These are phyloP conservation scores for Thamnidium elegans DNA, from an alignment of 192 early-diverging fungal genomes.

Conservation along the genomic window DNA sequence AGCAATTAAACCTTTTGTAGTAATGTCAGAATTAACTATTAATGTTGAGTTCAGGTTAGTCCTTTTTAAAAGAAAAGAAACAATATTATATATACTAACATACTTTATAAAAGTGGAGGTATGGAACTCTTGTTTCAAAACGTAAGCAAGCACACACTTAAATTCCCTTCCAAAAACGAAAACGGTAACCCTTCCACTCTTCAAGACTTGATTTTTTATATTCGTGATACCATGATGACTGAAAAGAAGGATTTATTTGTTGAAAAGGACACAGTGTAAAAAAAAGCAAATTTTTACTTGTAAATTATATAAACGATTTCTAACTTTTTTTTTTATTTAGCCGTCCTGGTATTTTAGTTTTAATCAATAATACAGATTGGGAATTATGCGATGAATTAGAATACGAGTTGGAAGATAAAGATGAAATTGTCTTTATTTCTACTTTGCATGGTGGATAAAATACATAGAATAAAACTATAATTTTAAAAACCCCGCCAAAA, in stretches of 20 bases:
- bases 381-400: conserved; percentile 89
- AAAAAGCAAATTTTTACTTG: too few relatives aligned
- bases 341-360: conserved; percentile 91
- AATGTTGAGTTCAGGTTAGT: conserved; percentile 13
- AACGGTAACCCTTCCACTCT: conserved; percentile 50
- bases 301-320: neutral
- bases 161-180: conserved; percentile 41
- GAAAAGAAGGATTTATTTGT: conserved; percentile 86
- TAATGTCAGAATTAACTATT: conserved; percentile 8
- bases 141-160: conserved; percentile 53
- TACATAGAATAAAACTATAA: neutral
- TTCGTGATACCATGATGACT: conserved; percentile 66
- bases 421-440: conserved; percentile 91
- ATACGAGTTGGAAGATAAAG: conserved; percentile 73
- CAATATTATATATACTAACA: neutral
- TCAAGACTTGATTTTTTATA: conserved; percentile 66
- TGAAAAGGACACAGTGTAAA: conserved; percentile 76
- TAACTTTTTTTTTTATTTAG: conserved; percentile 37
- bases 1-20: neutral
- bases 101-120: conserved; percentile 63
- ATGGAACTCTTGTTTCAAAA: conserved; percentile 91
- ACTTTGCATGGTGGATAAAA: conserved; percentile 94
- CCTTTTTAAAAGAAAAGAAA: neutral
- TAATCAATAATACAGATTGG: conserved; percentile 96
- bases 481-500: neutral